Base-by-base conservation (phyloP, 257 asterid species). In the Coffea eugenioides region DNA sequence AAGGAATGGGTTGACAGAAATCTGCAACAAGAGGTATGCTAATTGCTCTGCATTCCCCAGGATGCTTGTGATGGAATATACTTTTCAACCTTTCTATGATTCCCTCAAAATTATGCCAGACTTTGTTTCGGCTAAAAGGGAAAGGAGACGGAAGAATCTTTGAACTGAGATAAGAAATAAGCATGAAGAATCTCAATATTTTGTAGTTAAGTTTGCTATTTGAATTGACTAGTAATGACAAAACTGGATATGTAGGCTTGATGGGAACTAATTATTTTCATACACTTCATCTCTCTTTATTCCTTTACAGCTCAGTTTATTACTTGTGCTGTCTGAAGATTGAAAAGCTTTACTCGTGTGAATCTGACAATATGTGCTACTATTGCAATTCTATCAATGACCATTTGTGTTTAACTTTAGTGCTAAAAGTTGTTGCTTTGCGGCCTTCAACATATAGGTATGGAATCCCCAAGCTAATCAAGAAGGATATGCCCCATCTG, bases 11-110 rank as follows among this genome's bases (percentile, higher is more conserved):
- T 94, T 78, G 97, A 94, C 81, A 85, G 98, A 82, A 90, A 89
- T 90, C 90, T 96, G 85, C 99, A 96, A 82, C 99, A 96, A 90
- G 99, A 96, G 98, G 99, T 96, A 93, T 77, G 62, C 48, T 78
- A 21, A 56, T 36, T 73, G 31, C 49, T 62, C 45, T 48, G 23
- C 61, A 67, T 68, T 73, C 49, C 27, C 48, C 41, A 57, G 57
- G 73, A 70, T 75, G 61, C 41, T 13, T 41, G 43, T 74, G 75
- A 14, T 6, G 11, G 57, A 41, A 48, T 75, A 54, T 31, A 2
- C 4, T 51, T 41, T 65, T 39, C 51, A 52, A 31, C n/a, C 20
- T 59, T 52, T 41, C 54, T 43, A 39, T 15, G 23, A 52, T 64
- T 74, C 31, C 4, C 62, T 2, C 23, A 10, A 16, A 31, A 31